phyloP scores from a whole-genome alignment of 2,329 filamentous ascomycete genomes.

The Atkinsonella texensis region DNA sequence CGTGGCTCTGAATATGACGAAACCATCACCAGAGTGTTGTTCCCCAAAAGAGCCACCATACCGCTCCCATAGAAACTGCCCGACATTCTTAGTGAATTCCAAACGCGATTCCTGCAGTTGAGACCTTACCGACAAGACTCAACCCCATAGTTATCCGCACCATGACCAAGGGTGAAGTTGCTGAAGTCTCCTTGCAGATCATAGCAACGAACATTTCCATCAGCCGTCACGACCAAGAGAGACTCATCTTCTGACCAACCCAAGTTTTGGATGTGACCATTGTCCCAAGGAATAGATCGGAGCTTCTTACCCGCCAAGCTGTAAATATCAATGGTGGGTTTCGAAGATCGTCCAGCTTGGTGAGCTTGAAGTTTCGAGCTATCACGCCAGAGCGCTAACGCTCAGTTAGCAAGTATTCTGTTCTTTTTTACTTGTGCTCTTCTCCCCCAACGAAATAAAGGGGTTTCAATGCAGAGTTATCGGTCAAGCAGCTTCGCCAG shows the following conservation, averaged over 20 bases:
- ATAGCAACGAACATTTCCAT: conserved; percentile 84
- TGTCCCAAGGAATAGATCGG: conserved; percentile 80
- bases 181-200: conserved; percentile 91
- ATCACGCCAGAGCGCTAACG: conserved; percentile 76
- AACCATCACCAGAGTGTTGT: conserved; percentile 81
- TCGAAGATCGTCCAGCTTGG: conserved; percentile 56
- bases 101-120: not conserved
- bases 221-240: conserved; percentile 74
- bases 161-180: conserved; percentile 84
- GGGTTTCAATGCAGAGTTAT: no score
- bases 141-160: conserved; percentile 79
- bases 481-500: not conserved
- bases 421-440: no score
- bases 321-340: conserved; percentile 86
- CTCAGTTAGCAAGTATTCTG: not conserved
- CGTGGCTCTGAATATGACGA: conserved; percentile 82
- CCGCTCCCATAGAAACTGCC: conserved; percentile 69
- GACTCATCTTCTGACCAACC: conserved; percentile 97
- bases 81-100: not conserved
- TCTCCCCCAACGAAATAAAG: no score
- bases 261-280: conserved; percentile 72
- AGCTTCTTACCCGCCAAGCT: conserved; percentile 85
- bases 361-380: conserved; percentile 74
- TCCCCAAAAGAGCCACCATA: conserved; percentile 83
- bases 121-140: conserved; percentile 55